A percentile compares a stretch with the other conserved stretches of the same genome.
phyloP scores from a whole-genome alignment of 768 basidiomycete species.

The Lactarius quietus region DNA sequence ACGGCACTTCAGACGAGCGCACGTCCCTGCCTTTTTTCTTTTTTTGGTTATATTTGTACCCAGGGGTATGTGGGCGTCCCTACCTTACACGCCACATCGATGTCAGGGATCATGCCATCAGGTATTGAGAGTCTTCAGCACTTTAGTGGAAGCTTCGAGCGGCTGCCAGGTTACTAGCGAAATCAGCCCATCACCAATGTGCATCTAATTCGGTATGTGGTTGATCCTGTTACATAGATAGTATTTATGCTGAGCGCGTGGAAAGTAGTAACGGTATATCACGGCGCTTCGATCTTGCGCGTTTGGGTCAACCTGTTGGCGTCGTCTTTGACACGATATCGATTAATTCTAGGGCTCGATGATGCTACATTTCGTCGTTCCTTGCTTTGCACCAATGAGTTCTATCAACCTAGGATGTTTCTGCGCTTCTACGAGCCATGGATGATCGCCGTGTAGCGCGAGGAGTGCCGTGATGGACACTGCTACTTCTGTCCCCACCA shows the following conservation, averaged over 20 bases:
- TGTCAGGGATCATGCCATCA: neutral
- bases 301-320: neutral
- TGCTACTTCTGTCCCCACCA: neutral
- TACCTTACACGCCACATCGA: neutral
- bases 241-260: neutral
- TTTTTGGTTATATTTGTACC: no score
- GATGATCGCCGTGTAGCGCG: neutral
- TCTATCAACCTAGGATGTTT: conserved; percentile 10
- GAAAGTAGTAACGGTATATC: neutral
- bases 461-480: neutral
- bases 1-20: neutral
- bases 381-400: conserved; percentile 13
- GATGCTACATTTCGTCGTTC: neutral
- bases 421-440: conserved; percentile 19
- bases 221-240: no score
- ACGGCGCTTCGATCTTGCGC: neutral
- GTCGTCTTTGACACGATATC: no score
- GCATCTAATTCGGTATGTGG: neutral
- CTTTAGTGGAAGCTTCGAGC: neutral
- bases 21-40: neutral
- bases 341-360: no score
- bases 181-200: neutral
- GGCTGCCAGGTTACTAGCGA: neutral
- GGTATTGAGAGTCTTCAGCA: neutral
- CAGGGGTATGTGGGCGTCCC: no score